These are phyloP conservation scores for Gossypium anomalum DNA, from an alignment of 345 rosid genomes.

Conservation along the genomic window DNA sequence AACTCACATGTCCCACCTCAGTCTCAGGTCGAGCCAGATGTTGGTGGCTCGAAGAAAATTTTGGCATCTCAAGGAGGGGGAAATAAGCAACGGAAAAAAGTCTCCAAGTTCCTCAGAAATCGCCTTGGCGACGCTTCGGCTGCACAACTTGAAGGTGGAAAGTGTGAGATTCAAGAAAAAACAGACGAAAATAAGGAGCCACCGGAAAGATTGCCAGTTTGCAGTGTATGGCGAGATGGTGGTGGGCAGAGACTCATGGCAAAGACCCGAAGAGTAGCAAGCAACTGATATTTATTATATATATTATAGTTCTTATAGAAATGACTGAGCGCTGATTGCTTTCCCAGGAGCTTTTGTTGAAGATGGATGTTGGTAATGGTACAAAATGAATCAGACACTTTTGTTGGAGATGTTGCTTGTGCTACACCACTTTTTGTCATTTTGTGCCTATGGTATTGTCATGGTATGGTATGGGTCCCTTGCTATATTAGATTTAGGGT, in stretches of 20 bases:
- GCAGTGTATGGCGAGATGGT: slow-evolving; percentile 49
- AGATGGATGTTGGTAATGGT: too few species aligned
- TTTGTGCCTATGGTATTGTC: too few species aligned
- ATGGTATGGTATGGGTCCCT: too few species aligned
- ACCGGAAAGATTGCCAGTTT: slow-evolving; percentile 27
- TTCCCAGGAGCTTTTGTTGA: too few species aligned
- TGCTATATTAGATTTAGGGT: too few species aligned
- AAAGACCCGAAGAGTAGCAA: background rate
- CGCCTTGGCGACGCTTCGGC: slow-evolving; percentile 56
- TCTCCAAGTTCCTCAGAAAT: slow-evolving; percentile 48
- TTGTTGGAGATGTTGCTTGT: too few species aligned
- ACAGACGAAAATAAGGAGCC: slow-evolving; percentile 19
- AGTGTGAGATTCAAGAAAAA: slow-evolving; percentile 17
- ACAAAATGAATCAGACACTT: too few species aligned
- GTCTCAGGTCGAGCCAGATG: slow-evolving; percentile 9
- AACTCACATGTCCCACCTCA: background rate
- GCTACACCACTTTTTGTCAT: too few species aligned
- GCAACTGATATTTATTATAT: background rate
- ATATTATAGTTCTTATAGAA: too few species aligned
- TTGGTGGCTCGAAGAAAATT: slow-evolving; percentile 15
- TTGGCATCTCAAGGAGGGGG: slow-evolving; percentile 28
- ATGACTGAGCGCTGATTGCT: too few species aligned
- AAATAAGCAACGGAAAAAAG: slow-evolving; percentile 46
- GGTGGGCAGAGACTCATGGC: slow-evolving; percentile 41
- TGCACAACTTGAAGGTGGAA: slow-evolving; percentile 26